These are phyloP conservation scores for Hippophae gyantsensis DNA, from an alignment of 306 rosid species.

Conservation along the genomic window DNA sequence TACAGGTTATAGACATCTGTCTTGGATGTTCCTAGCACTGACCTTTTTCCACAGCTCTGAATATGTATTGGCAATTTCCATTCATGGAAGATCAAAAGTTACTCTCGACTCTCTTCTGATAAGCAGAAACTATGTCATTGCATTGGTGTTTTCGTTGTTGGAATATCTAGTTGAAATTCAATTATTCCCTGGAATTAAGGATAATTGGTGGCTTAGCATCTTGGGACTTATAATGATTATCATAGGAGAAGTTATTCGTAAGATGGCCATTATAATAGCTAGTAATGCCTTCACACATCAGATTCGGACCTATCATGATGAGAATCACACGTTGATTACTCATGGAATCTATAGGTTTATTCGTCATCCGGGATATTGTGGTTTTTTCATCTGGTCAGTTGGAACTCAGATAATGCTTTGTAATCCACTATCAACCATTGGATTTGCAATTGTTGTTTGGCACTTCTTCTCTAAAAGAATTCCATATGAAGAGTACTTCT, in stretches of 20 bases:
- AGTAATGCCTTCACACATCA: slow-evolving; percentile 72
- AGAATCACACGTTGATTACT: slow-evolving; percentile 54
- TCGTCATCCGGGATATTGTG: slow-evolving; percentile 84
- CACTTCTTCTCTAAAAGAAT: slow-evolving; percentile 37
- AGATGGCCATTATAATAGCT: slow-evolving; percentile 63
- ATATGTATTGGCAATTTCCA: slow-evolving; percentile 45
- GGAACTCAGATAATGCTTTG: slow-evolving; percentile 94
- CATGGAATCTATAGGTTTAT: slow-evolving; percentile 55
- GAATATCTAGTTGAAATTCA: slow-evolving; percentile 54
- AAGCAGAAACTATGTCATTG: slow-evolving; percentile 53
- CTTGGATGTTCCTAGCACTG: slow-evolving; percentile 49
- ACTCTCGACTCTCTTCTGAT: slow-evolving; percentile 63
- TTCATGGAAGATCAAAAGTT: slow-evolving; percentile 64
- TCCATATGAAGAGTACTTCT: slow-evolving; percentile 74
- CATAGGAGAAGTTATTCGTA: slow-evolving; percentile 65
- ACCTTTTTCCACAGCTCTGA: slow-evolving; percentile 72
- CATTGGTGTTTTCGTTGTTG: slow-evolving; percentile 57
- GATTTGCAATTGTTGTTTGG: slow-evolving; percentile 66
- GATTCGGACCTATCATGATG: slow-evolving; percentile 43
- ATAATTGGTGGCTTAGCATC: slow-evolving; percentile 54
- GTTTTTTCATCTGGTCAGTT: slow-evolving; percentile 80
- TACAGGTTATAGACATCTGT: slow-evolving; percentile 58
- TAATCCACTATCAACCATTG: slow-evolving; percentile 66
- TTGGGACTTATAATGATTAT: slow-evolving; percentile 54
- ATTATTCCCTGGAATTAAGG: slow-evolving; percentile 61